These are phyloP conservation scores for Ascochyta koolunga DNA, from an alignment of 2,329 filamentous ascomycete genomes.

Conservation along the genomic window DNA sequence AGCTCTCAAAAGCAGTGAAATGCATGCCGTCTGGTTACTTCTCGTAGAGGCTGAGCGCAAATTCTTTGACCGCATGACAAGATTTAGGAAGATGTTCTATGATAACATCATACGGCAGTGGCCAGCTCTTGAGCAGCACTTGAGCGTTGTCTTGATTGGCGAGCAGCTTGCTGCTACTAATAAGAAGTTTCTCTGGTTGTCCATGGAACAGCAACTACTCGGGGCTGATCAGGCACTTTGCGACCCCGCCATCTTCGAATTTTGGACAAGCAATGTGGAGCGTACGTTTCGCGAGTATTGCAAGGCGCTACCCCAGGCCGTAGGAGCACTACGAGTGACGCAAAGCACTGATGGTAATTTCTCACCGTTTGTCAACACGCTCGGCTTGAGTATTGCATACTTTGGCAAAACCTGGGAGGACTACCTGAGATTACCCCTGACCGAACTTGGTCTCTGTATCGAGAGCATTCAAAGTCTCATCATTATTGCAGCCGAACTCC, in stretches of 20 bases:
- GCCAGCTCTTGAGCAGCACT: slow-evolving; percentile 34
- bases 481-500: slow-evolving; percentile 5
- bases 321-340: slow-evolving; percentile 31
- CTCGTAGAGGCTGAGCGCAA: slow-evolving; percentile 31
- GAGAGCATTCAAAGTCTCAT: slow-evolving; percentile 23
- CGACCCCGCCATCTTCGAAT: slow-evolving; percentile 29
- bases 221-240: slow-evolving; percentile 20
- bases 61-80: slow-evolving; percentile 33
- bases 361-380: slow-evolving; percentile 29
- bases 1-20: slow-evolving; percentile 21
- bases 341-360: slow-evolving; percentile 32
- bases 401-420: slow-evolving; percentile 39
- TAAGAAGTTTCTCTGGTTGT: slow-evolving; percentile 26
- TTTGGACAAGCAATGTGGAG: slow-evolving; percentile 28
- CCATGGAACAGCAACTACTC: slow-evolving; percentile 26
- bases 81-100: slow-evolving; percentile 36
- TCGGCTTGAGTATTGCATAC: slow-evolving; percentile 33
- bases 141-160: slow-evolving; percentile 27
- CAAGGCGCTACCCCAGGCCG: slow-evolving; percentile 31
- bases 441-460: slow-evolving; percentile 31
- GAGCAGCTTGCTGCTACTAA: slow-evolving; percentile 28
- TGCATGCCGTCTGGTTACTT: slow-evolving; percentile 31
- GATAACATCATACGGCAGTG: slow-evolving; percentile 33
- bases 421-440: slow-evolving; percentile 30
- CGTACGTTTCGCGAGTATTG: slow-evolving; percentile 33